Conservation (phyloP, 2,329 filamentous ascomycete species). For the Paecilomyces sp. region DNA sequence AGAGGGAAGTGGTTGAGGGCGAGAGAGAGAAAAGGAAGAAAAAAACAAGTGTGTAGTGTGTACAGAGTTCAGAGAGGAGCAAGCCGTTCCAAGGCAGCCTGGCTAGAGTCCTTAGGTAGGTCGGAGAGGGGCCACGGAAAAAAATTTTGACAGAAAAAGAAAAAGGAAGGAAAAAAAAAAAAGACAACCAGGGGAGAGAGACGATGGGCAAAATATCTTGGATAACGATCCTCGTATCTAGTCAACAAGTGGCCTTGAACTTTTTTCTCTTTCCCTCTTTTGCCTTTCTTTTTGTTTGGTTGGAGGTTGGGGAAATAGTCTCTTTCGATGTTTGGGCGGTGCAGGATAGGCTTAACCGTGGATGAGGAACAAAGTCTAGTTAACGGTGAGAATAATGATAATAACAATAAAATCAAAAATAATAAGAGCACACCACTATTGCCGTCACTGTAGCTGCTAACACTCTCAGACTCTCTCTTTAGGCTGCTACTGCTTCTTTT, state of each 20-base stretch:
- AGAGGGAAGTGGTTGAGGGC: no score
- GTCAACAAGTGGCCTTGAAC: neutral
- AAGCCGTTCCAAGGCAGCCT: neutral
- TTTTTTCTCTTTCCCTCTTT: neutral
- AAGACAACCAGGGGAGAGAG: neutral
- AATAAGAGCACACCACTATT: no score
- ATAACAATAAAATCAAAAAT: no score
- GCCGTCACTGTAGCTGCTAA: no score
- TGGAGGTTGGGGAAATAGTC: neutral
- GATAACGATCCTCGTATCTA: neutral
- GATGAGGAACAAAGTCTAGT: neutral
- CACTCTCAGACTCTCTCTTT: no score
- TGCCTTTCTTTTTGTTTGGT: neutral
- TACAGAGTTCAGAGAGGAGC: neutral
- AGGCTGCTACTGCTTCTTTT: no score
- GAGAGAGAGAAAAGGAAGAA: neutral
- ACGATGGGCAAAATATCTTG: neutral
- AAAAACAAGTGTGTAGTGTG: neutral
- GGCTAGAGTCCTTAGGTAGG: neutral
- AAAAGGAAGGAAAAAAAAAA: neutral
- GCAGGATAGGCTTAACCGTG: neutral
- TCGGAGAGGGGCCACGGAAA: neutral
- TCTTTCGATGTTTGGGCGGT: neutral
- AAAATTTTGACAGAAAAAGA: neutral
- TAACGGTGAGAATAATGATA: neutral